A percentile compares a stretch with the other conserved stretches of the same genome.
Conservation (phyloP, 768 basidiomycete species). For the Boletus rubropictus region DNA sequence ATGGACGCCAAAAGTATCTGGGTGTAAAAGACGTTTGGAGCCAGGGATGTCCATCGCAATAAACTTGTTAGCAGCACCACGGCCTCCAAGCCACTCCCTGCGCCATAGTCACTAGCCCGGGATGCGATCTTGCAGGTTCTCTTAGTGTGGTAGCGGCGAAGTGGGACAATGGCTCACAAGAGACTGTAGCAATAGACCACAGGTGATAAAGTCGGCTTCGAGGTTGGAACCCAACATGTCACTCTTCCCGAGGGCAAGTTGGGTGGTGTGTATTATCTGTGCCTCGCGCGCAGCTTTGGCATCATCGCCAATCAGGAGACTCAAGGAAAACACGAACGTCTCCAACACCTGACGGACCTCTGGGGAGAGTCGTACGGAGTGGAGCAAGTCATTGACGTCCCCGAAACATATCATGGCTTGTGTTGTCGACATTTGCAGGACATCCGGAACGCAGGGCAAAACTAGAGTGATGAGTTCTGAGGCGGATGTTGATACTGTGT, state of each 20-base stretch:
- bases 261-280: slow-evolving; percentile 66
- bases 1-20: slow-evolving; percentile 63
- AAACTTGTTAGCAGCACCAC: slow-evolving; percentile 50
- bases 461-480: slow-evolving; percentile 61
- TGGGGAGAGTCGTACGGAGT: slow-evolving; percentile 45
- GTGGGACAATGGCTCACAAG: slow-evolving; percentile 39
- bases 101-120: slow-evolving; percentile 56
- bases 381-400: slow-evolving; percentile 51
- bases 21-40: slow-evolving; percentile 58
- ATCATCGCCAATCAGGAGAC: slow-evolving; percentile 61
- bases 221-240: slow-evolving; percentile 53
- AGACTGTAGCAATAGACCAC: slow-evolving; percentile 55
- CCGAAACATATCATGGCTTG: slow-evolving; percentile 47
- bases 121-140: slow-evolving; percentile 45
- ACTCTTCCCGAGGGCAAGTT: slow-evolving; percentile 51
- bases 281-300: slow-evolving; percentile 65
- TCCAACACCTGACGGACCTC: slow-evolving; percentile 55
- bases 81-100: slow-evolving; percentile 49
- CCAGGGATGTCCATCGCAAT: slow-evolving; percentile 60
- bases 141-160: neutral
- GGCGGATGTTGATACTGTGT: slow-evolving; percentile 52
- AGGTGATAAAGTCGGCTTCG: slow-evolving; percentile 59
- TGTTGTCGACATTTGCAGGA: slow-evolving; percentile 55
- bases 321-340: slow-evolving; percentile 51
- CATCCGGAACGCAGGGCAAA: slow-evolving; percentile 53